Evolutionary conservation across 2,329 filamentous ascomycete species (phyloP).

Genomic region (Neocucurbitaria cava): DNA sequence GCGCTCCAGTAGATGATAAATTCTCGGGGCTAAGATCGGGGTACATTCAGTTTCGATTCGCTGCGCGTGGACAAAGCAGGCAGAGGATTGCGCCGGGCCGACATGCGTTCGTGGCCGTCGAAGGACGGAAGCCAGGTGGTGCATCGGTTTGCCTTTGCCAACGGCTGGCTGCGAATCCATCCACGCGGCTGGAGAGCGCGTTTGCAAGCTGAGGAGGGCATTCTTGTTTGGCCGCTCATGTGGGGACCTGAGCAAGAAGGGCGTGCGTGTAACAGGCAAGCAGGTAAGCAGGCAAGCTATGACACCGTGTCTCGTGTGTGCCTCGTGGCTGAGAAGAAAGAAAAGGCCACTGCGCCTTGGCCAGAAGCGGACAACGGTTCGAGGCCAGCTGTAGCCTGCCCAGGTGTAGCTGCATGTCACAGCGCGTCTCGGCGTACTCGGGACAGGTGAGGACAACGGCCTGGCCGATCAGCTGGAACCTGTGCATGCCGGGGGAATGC

Average conservation of each 20-base stretch:
- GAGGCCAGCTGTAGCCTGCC: conserved; percentile 1
- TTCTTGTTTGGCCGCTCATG: too few relatives aligned
- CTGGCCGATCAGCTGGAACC: conserved; percentile 17
- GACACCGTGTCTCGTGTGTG: neutral
- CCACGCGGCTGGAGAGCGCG: too few relatives aligned
- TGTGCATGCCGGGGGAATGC: conserved; percentile 5
- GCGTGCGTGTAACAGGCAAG: neutral
- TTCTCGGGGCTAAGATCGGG: conserved; percentile 1
- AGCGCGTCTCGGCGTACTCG: conserved; percentile 1
- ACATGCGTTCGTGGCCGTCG: neutral
- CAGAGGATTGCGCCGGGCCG: neutral
- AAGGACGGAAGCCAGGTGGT: neutral
- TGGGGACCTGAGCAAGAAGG: too few relatives aligned
- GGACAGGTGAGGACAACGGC: conserved; percentile 9
- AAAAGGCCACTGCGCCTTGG: neutral
- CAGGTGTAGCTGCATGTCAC: conserved; percentile 6
- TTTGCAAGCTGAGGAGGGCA: too few relatives aligned
- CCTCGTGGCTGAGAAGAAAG: conserved; percentile 1
- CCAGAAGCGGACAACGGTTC: neutral
- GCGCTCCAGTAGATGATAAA: conserved; percentile 16
- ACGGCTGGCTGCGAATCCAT: too few relatives aligned
- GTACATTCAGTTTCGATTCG: conserved; percentile 12
- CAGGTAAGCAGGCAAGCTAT: neutral
- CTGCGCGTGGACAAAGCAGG: conserved; percentile 11
- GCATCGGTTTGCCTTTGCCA: too few relatives aligned